Conservation (phyloP, 192 early-diverging fungal species). For the Linnemannia hyalina region DNA sequence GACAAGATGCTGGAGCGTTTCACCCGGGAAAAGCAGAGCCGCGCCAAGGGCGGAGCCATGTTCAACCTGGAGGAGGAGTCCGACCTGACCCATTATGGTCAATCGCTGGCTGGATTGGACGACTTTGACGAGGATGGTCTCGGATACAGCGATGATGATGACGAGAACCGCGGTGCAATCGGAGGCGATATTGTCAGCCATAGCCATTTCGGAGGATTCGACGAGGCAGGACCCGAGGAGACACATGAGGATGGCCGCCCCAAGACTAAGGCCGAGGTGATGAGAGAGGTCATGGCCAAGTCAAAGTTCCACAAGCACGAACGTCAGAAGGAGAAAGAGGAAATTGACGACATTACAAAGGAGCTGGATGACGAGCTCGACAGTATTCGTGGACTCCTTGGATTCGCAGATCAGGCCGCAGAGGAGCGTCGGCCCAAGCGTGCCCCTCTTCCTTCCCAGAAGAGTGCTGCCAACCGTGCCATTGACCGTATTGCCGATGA, state of each 20-base stretch:
- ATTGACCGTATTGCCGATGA: conserved; percentile 48
- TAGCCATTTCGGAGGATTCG: conserved; percentile 93
- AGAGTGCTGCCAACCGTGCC: conserved; percentile 43
- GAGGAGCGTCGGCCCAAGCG: conserved; percentile 59
- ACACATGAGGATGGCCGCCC: conserved; percentile 62
- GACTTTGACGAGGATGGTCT: conserved; percentile 83
- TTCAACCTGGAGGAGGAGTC: conserved; percentile 91
- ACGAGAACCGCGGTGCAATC: conserved; percentile 72
- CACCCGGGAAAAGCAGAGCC: conserved; percentile 77
- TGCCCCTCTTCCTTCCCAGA: conserved; percentile 61
- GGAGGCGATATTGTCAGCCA: conserved; percentile 76
- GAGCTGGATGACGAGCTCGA: conserved; percentile 94
- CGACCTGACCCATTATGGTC: conserved; percentile 95
- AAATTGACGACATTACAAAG: conserved; percentile 82
- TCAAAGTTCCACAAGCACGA: conserved; percentile 96
- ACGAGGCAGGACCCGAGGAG: conserved; percentile 63
- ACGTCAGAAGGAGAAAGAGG: conserved; percentile 89
- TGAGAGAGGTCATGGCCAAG: conserved; percentile 98
- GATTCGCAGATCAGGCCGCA: conserved; percentile 41
- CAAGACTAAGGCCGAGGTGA: conserved; percentile 94
- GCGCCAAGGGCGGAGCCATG: conserved; percentile 56
- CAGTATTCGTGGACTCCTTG: conserved; percentile 79
- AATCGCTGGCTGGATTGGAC: conserved; percentile 86
- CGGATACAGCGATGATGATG: conserved; percentile 69
- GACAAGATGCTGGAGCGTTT: conserved; percentile 97